Evolutionary conservation across 345 rosid species (phyloP).

Genomic region (Citrus maxima): DNA sequence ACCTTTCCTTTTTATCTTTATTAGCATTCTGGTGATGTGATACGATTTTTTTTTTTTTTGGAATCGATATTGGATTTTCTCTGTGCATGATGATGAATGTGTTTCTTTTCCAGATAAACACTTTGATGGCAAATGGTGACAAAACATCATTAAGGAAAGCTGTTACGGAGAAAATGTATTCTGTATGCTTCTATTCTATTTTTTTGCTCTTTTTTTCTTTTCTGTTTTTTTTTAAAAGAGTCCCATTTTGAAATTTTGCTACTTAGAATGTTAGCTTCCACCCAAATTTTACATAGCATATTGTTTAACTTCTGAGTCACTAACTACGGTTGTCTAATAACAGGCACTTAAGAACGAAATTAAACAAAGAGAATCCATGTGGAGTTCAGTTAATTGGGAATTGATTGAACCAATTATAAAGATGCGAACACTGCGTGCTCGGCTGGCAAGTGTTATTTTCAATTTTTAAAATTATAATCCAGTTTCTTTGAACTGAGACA

Average conservation of each 20-base stretch:
- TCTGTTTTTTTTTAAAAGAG: background rate
- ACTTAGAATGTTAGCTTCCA: background rate
- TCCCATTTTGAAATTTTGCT: background rate
- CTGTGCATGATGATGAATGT: conserved; percentile 2
- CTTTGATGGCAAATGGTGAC: conserved; percentile 67
- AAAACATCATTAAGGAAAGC: conserved; percentile 69
- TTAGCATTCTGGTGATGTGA: background rate
- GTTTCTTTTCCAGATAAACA: conserved; percentile 57
- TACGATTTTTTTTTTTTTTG: background rate
- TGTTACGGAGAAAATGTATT: conserved; percentile 87
- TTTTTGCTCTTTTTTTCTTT: background rate
- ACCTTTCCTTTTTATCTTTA: background rate
- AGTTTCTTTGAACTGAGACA: conserved; percentile 3
- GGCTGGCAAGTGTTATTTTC: conserved; percentile 57
- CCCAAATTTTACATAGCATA: background rate
- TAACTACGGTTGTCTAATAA: conserved; percentile 3
- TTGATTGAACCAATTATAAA: conserved; percentile 80
- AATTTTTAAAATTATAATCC: conserved; percentile 4
- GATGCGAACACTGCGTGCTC: conserved; percentile 86
- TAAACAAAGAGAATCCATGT: conserved; percentile 70
- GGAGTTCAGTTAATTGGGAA: conserved; percentile 83
- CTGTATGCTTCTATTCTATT: conserved; percentile 57
- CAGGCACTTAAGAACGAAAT: conserved; percentile 88
- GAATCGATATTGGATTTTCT: background rate
- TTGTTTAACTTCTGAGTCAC: conserved; percentile 1